Base-by-base conservation (phyloP, 306 rosid species). In the Amphicarpaea edgeworthii region DNA sequence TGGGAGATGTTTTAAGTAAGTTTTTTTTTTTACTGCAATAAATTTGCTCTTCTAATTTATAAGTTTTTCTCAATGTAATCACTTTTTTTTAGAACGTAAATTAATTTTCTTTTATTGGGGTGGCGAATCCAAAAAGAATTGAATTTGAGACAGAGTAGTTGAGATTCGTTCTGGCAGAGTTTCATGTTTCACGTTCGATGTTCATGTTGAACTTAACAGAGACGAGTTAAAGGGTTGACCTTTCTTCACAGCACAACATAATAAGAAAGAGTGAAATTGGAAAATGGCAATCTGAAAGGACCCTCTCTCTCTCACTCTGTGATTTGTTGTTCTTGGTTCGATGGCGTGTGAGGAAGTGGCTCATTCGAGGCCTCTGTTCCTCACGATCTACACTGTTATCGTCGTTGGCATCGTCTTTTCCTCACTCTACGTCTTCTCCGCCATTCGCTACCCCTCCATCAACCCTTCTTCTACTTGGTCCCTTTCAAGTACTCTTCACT, bases 341-440 rank as follows among this genome's bases (percentile, higher is more conserved):
- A 65, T 86, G 75, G 87, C 83, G 76, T 78, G 83, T 15, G 86
- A 89, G 12, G 91, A 89, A 12, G 85, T 88, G 42, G 72, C 74
- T 28, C 82, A 89, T 72, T 84, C 96, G 7, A 88, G 73, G 81
- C 97, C 96, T 72, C 81, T 92, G 50, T 92, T 92, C 79, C 74
- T 89, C 38, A 86, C 93, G 58, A 83, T 92, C 78, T 92, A 89
- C 78, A 81, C 87, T 12, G 77, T 85, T 38, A 88, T 92, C 15
- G 45, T 89, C 19, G 68, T 86, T 49, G 97, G 93, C 60, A 77
- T 91, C 75, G 78, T 89, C 12, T 74, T 92, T 70, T 88, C 97
- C 1, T 83, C 97, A 12, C 78, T 88, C 53, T 89, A 92, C 60
- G 89, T 89, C 73, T 88, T 92, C 85, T 88, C 96, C 8, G 90